phyloP scores from a whole-genome alignment of 2,329 filamentous ascomycete genomes.

The Graphilbum sp. region DNA sequence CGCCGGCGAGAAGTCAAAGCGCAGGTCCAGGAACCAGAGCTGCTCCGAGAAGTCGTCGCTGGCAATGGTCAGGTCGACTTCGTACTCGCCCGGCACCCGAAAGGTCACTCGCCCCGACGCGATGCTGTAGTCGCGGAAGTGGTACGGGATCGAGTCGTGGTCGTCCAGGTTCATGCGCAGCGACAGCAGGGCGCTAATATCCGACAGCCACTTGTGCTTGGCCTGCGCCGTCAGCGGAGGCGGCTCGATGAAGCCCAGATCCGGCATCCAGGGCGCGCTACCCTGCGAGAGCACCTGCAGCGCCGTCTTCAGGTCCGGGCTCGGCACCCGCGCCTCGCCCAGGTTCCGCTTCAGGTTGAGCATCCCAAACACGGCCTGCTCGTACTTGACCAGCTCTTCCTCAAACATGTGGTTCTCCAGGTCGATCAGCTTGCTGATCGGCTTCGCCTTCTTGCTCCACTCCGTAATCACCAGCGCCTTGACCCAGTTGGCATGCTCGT shows the following conservation, averaged over 20 bases:
- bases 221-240: constrained; percentile 55
- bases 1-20: constrained; percentile 63
- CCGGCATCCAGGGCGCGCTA: constrained; percentile 61
- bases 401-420: constrained; percentile 56
- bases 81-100: constrained; percentile 66
- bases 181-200: constrained; percentile 70
- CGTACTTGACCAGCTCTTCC: constrained; percentile 43
- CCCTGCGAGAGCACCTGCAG: constrained; percentile 70
- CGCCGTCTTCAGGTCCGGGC: constrained; percentile 82
- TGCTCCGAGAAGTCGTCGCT: constrained; percentile 70
- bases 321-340: constrained; percentile 58
- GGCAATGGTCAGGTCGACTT: constrained; percentile 81
- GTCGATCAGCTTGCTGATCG: constrained; percentile 79
- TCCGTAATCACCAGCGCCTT: constrained; percentile 82
- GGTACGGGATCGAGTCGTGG: constrained; percentile 54
- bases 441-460: constrained; percentile 67
- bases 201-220: constrained; percentile 57
- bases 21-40: constrained; percentile 88
- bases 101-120: constrained; percentile 84
- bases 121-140: constrained; percentile 62
- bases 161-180: constrained; percentile 77
- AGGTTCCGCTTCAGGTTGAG: constrained; percentile 60
- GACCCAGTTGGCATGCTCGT: constrained; percentile 73
- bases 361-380: constrained; percentile 42
- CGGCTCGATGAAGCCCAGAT: constrained; percentile 65